These are phyloP conservation scores for Sclerotinia minor DNA, from an alignment of 2,329 filamentous ascomycete species.

Conservation along the genomic window DNA sequence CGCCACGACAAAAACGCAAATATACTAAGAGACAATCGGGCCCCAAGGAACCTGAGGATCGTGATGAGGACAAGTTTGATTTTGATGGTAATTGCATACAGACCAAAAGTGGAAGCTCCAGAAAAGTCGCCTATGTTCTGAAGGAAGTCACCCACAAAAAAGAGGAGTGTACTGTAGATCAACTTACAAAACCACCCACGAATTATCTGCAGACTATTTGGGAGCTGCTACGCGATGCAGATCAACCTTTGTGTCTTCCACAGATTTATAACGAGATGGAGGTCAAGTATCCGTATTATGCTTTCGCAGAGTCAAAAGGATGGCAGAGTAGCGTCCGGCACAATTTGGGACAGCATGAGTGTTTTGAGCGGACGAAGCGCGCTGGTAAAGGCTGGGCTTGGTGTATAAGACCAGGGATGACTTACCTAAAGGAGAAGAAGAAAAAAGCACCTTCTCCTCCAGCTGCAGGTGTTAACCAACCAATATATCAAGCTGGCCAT, in stretches of 20 bases:
- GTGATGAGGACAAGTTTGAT: slow-evolving; percentile 44
- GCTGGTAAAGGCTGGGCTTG: slow-evolving; percentile 59
- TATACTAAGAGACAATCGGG: slow-evolving; percentile 64
- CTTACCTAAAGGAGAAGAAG: slow-evolving; percentile 59
- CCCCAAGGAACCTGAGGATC: slow-evolving; percentile 46
- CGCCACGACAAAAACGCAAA: slow-evolving; percentile 62
- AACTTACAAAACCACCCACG: slow-evolving; percentile 64
- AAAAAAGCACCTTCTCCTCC: slow-evolving; percentile 45
- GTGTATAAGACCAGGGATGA: slow-evolving; percentile 53
- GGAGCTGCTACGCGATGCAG: slow-evolving; percentile 54
- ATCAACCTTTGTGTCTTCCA: slow-evolving; percentile 55
- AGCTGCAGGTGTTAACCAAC: slow-evolving; percentile 36
- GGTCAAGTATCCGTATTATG: slow-evolving; percentile 58
- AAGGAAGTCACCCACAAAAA: slow-evolving; percentile 57
- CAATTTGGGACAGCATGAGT: slow-evolving; percentile 57
- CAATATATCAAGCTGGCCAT: slow-evolving; percentile 37
- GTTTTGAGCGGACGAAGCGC: slow-evolving; percentile 55
- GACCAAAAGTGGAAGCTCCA: slow-evolving; percentile 10
- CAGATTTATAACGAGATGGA: slow-evolving; percentile 61
- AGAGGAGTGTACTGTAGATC: slow-evolving; percentile 65
- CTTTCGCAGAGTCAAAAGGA: slow-evolving; percentile 54
- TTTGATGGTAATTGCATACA: slow-evolving; percentile 18
- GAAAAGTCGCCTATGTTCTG: slow-evolving; percentile 45
- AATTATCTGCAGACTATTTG: slow-evolving; percentile 60
- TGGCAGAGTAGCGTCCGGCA: slow-evolving; percentile 65